Evolutionary conservation across 1,284 basidiomycete genomes (phyloP).

Genomic region (Cryptococcus sp.): DNA sequence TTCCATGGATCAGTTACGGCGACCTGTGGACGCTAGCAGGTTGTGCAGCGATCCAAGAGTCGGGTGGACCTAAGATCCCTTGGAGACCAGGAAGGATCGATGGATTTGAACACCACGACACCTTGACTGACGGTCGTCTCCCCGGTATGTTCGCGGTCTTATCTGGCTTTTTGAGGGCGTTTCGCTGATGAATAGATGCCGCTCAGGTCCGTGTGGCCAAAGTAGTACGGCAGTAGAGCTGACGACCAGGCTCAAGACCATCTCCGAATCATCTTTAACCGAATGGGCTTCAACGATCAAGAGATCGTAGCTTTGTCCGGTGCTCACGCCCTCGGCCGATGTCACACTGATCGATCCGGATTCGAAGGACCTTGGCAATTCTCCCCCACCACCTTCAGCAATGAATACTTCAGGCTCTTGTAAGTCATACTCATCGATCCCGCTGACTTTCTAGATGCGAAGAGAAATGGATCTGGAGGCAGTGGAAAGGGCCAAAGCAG

Average conservation of each 20-base stretch:
- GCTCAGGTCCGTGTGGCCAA: too few species aligned
- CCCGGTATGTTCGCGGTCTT: too few species aligned
- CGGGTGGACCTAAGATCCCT: conserved; percentile 60
- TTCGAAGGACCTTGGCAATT: conserved; percentile 69
- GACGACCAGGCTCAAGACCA: conserved; percentile 79
- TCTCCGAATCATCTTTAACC: conserved; percentile 83
- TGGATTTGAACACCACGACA: conserved; percentile 67
- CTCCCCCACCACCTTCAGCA: conserved; percentile 59
- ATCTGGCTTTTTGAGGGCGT: too few species aligned
- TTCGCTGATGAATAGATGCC: too few species aligned
- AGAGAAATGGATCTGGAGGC: conserved; percentile 61
- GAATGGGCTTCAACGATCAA: conserved; percentile 96
- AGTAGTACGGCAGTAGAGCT: too few species aligned
- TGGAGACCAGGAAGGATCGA: conserved; percentile 89
- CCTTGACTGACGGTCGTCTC: conserved; percentile 91
- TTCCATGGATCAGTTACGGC: conserved; percentile 86
- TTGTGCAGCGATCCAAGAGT: conserved; percentile 60
- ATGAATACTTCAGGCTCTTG: conserved; percentile 74
- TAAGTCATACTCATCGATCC: conserved; percentile 35
- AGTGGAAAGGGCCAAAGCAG: conserved; percentile 87
- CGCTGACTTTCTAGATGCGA: conserved; percentile 52
- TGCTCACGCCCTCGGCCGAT: conserved; percentile 91
- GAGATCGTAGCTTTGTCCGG: conserved; percentile 93
- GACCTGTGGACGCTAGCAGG: conserved; percentile 92
- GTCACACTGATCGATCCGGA: conserved; percentile 75